phyloP scores from a whole-genome alignment of 2,329 filamentous ascomycete genomes.

The Colletotrichum sp. region DNA sequence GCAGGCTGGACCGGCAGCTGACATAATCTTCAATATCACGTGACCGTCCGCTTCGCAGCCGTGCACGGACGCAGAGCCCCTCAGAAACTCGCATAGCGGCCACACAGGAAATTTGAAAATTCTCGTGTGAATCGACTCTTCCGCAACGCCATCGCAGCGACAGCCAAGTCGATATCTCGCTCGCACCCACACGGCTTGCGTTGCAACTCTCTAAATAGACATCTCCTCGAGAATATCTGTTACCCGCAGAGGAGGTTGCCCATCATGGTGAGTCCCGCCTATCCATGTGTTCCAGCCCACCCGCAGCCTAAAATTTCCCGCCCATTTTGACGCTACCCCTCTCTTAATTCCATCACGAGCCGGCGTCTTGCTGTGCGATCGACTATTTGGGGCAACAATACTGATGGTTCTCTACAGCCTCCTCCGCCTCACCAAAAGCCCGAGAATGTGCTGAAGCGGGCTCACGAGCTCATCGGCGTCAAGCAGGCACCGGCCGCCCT shows the following conservation, averaged over 20 bases:
- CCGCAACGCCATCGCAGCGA: constrained; percentile 36
- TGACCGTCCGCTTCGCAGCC: constrained; percentile 27
- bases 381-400: constrained; percentile 22
- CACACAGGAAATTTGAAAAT: constrained; percentile 54
- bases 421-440: constrained; percentile 97
- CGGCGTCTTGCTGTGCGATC: background rate
- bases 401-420: constrained; percentile 62
- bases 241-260: constrained; percentile 53
- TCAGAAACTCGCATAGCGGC: constrained; percentile 46
- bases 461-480: constrained; percentile 98
- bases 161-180: constrained; percentile 40
- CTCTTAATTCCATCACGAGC: constrained; percentile 59
- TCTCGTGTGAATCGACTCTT: constrained; percentile 35
- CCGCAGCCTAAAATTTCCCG: background rate
- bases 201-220: constrained; percentile 36
- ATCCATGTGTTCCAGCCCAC: background rate
- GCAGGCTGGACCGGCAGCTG: background rate
- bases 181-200: constrained; percentile 38
- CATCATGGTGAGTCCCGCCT: constrained; percentile 31
- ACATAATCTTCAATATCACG: constrained; percentile 33
- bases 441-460: constrained; percentile 98
- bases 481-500: constrained; percentile 91
- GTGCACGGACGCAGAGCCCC: constrained; percentile 36
- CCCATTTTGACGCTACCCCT: constrained; percentile 17
- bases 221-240: constrained; percentile 37